Conservation (phyloP, 768 basidiomycete species). For the Kwoniella bestiolae region DNA sequence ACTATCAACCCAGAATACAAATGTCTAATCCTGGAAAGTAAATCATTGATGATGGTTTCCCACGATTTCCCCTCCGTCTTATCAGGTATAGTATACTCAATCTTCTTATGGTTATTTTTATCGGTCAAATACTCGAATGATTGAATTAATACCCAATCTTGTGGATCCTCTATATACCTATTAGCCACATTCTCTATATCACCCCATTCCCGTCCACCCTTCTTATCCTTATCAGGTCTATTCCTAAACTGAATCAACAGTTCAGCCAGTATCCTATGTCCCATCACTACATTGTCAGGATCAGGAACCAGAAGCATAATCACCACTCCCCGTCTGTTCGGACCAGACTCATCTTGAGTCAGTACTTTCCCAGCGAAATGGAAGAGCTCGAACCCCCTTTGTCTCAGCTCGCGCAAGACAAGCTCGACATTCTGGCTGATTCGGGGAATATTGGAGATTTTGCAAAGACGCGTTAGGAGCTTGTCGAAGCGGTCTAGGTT, state of each 20-base stretch:
- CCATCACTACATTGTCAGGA: neutral
- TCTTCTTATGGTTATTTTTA: neutral
- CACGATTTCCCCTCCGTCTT: constrained; percentile 6
- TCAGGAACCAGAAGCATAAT: constrained; percentile 30
- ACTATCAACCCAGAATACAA: neutral
- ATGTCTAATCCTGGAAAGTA: neutral
- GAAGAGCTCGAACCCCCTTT: constrained; percentile 25
- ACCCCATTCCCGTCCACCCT: neutral
- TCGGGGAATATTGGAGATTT: neutral
- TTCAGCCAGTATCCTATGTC: constrained; percentile 30
- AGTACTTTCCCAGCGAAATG: constrained; percentile 24
- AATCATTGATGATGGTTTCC: constrained; percentile 1
- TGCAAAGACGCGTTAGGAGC: neutral
- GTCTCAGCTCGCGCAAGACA: constrained; percentile 13
- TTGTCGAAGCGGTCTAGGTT: constrained; percentile 15
- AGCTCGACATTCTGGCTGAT: constrained; percentile 5
- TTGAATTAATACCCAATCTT: constrained; percentile 31
- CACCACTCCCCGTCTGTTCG: constrained; percentile 7
- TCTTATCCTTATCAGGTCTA: too few species aligned
- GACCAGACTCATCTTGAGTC: neutral
- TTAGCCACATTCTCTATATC: constrained; percentile 23
- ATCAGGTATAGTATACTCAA: neutral
- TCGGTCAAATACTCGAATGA: neutral
- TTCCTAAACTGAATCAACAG: constrained; percentile 17
- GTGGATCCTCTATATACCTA: constrained; percentile 19